Base-by-base conservation (phyloP, 441 rosid species). In the Gossypium laxum region DNA sequence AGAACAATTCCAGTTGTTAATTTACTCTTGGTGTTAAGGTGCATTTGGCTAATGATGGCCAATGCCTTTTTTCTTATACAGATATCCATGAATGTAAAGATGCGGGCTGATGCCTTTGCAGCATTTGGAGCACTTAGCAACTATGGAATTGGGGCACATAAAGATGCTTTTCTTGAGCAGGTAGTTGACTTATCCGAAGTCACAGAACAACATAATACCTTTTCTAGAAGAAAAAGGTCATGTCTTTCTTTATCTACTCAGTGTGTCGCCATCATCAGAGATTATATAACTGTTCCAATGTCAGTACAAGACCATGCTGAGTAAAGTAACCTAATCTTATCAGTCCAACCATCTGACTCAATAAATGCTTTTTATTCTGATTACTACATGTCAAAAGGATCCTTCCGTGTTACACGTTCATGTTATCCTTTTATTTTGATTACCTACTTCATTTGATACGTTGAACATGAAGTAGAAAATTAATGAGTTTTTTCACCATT, bases 81-180 rank as follows among this genome's bases (percentile, higher is more conserved):
- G 98, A 76, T 81, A 74, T 83, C 86, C 82, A 84, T 88, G 91
- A 88, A 92, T 73, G 82, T 81, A 21, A 88, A 90, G 83, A 92
- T 94, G 90, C 88, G 97, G 81, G 86, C 88, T 74, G 85, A 85
- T 72, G 94, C 99, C 32, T 89, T 94, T 78, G 82, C 91, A 72
- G 96, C 99, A 75, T 88, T 94, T 83, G 99, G 99, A 75, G 85
- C 87, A 28, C 81, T 94, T 73, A 86, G 94, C 84, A 86, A 84
- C 74, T 94, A 81, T 72, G 98, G 88, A 72, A 82, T 60, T 80
- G 91, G 87, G 76, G 83, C 84, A 69, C 92, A 87, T 43, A 87
- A 52, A 12, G 94, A 92, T 72, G 83, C 88, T 67, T 94, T 94
- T 80, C 83, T 92, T 57, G 99, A 94, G 81, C 99, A 92, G 97